These are phyloP conservation scores for Aphanomyces stellatus DNA, from an alignment of 352 stramenopile genomes.

Conservation along the genomic window DNA sequence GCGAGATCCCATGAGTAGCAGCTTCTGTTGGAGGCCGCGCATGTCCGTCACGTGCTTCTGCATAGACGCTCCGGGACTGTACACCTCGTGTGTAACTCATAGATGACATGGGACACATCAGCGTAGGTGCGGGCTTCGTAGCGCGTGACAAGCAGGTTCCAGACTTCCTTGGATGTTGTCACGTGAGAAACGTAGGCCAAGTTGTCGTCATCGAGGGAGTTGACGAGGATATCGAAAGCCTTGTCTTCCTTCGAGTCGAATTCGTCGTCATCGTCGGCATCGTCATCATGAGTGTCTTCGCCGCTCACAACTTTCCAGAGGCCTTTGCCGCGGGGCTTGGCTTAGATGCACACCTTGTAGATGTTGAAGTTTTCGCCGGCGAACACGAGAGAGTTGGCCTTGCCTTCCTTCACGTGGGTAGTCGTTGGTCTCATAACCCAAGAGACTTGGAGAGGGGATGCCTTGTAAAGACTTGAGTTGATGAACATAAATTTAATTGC, in stretches of 20 bases:
- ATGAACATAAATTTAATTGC: slow-evolving; percentile 1
- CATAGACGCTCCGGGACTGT: not conserved
- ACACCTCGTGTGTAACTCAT: not conserved
- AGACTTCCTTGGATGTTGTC: not conserved
- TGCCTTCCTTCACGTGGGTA: not conserved
- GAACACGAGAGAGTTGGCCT: not conserved
- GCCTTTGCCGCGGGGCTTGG: not conserved
- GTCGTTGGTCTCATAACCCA: not conserved
- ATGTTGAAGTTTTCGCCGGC: not conserved
- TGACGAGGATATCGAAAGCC: not conserved
- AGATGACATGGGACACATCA: not conserved
- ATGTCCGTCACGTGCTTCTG: not conserved
- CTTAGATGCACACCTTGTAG: not conserved
- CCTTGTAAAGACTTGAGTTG: not conserved
- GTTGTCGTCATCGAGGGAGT: not conserved
- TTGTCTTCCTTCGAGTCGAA: not conserved
- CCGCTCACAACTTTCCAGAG: not conserved
- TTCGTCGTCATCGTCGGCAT: not conserved
- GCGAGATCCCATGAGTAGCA: not conserved
- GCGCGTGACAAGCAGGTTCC: not conserved
- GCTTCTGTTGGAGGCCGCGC: not conserved
- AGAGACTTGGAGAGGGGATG: not conserved
- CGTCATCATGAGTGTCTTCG: not conserved
- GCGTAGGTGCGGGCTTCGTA: not conserved
- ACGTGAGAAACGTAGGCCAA: not conserved